Evolutionary conservation across 805 yeast genomes (phyloP).

Genomic region (Saturnispora halmiae): DNA sequence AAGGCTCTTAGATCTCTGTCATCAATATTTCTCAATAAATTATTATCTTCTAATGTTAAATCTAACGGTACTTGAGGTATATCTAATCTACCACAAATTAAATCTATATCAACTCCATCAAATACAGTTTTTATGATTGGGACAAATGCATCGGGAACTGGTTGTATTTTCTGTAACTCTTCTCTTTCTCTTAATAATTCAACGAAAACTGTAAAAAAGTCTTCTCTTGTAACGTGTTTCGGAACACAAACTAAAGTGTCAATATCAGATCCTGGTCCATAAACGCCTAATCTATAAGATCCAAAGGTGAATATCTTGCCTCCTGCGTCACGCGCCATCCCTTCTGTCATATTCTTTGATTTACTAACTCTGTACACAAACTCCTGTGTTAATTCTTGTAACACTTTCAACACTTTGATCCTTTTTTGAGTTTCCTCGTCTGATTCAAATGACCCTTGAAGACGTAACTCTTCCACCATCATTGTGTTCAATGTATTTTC

Average conservation of each 20-base stretch:
- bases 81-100: slow-evolving; percentile 76
- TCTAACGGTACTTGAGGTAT: slow-evolving; percentile 73
- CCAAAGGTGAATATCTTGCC: slow-evolving; percentile 97
- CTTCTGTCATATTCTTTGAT: slow-evolving; percentile 87
- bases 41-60: slow-evolving; percentile 74
- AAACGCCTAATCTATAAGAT: slow-evolving; percentile 88
- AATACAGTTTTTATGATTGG: slow-evolving; percentile 89
- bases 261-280: slow-evolving; percentile 97
- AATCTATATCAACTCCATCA: slow-evolving; percentile 86
- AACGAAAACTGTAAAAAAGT: slow-evolving; percentile 78
- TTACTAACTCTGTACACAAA: slow-evolving; percentile 78
- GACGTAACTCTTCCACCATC: slow-evolving; percentile 69
- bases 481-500: slow-evolving; percentile 71
- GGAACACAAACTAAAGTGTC: slow-evolving; percentile 97
- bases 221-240: slow-evolving; percentile 84
- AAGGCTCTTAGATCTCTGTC: slow-evolving; percentile 84
- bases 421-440: slow-evolving; percentile 78
- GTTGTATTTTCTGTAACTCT: slow-evolving; percentile 82
- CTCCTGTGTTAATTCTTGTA: slow-evolving; percentile 69
- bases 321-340: slow-evolving; percentile 96
- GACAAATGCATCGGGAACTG: slow-evolving; percentile 97
- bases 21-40: slow-evolving; percentile 75
- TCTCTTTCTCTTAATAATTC: slow-evolving; percentile 58
- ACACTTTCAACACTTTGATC: slow-evolving; percentile 56
- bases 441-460: slow-evolving; percentile 80